Conservation (phyloP, 2,329 filamentous ascomycete genomes). For the Cladosporium sp. region DNA sequence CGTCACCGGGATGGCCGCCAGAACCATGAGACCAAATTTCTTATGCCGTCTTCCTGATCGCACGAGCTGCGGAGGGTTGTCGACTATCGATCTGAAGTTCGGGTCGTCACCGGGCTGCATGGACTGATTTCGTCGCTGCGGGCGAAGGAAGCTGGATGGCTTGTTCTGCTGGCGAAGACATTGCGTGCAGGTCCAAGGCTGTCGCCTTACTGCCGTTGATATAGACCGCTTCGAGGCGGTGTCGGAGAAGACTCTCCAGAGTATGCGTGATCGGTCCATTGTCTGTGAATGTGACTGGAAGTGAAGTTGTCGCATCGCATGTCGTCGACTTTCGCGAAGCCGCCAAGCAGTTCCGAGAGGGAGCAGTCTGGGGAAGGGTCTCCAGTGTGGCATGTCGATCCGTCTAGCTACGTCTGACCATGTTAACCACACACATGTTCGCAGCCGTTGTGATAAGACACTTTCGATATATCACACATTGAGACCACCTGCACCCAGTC, state of each 20-base stretch:
- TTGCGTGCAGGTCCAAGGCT: slow-evolving; percentile 27
- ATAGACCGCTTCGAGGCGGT: slow-evolving; percentile 1
- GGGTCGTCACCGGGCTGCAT: slow-evolving; percentile 67
- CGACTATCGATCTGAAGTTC: slow-evolving; percentile 78
- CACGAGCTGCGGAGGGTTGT: slow-evolving; percentile 78
- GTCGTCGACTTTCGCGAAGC: neutral
- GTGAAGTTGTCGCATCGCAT: slow-evolving; percentile 4
- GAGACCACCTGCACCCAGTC: too few species aligned
- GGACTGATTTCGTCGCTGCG: slow-evolving; percentile 34
- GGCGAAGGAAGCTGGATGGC: slow-evolving; percentile 22
- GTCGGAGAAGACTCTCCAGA: slow-evolving; percentile 16
- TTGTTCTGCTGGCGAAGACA: slow-evolving; percentile 30
- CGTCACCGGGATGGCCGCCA: slow-evolving; percentile 76
- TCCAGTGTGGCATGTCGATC: neutral
- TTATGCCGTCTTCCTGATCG: slow-evolving; percentile 72
- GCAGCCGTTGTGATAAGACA: neutral
- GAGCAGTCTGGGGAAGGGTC: neutral
- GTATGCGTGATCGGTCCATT: slow-evolving; percentile 20
- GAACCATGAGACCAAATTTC: slow-evolving; percentile 23
- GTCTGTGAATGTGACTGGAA: neutral
- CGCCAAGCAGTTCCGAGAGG: neutral
- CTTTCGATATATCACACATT: neutral
- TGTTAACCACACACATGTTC: neutral
- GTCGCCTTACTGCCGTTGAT: slow-evolving; percentile 8
- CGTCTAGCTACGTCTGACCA: too few species aligned